Percentiles rank a stretch among this genome's conserved stretches.
Conservation (phyloP, 371 early-diverging fungal genomes). For the Mucor mucedo region DNA sequence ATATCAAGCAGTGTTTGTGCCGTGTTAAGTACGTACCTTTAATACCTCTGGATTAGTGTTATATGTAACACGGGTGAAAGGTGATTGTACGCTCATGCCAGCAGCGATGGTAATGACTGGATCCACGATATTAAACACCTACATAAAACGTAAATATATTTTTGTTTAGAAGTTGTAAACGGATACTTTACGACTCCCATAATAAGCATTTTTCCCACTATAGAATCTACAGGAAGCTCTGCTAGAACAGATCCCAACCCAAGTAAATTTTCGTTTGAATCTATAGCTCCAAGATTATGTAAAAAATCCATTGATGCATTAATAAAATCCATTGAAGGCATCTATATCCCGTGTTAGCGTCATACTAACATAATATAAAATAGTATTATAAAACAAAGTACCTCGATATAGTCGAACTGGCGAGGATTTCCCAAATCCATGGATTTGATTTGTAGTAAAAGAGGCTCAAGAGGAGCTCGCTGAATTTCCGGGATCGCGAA, state of each 20-base stretch:
- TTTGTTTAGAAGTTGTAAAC: background rate
- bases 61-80: conserved; percentile 58
- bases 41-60: conserved; percentile 52
- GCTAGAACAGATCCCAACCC: conserved; percentile 86
- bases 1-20: background rate
- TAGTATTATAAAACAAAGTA: conserved; percentile 13
- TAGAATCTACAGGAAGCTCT: conserved; percentile 84
- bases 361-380: background rate
- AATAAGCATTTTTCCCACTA: conserved; percentile 88
- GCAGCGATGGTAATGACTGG: conserved; percentile 84
- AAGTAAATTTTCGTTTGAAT: conserved; percentile 65
- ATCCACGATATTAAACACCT: conserved; percentile 72
- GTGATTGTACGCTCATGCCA: conserved; percentile 72
- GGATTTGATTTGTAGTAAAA: conserved; percentile 79
- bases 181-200: conserved; percentile 50
- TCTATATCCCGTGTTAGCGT: conserved; percentile 11
- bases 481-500: conserved; percentile 94
- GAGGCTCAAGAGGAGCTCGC: conserved; percentile 84
- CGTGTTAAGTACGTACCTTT: conserved; percentile 20
- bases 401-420: conserved; percentile 62
- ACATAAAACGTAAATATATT: background rate
- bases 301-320: conserved; percentile 65
- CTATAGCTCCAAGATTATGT: conserved; percentile 63
- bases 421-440: conserved; percentile 60
- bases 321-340: conserved; percentile 68